Evolutionary conservation across 1,139 yeast species (phyloP).

Genomic region (Kodamaea plutei): DNA sequence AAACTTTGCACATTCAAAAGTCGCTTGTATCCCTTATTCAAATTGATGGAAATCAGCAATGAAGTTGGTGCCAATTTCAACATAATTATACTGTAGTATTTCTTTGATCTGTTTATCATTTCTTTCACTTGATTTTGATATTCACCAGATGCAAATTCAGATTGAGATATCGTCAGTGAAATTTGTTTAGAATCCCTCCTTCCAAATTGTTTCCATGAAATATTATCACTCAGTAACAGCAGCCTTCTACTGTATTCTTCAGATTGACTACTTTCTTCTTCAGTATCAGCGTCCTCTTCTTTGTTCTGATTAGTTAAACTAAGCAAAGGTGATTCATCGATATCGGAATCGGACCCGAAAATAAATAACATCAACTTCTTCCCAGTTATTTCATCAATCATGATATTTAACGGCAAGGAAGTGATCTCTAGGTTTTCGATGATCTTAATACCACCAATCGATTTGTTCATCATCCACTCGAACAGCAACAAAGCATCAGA

Average conservation of each 20-base stretch:
- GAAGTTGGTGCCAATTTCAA: conserved; percentile 45
- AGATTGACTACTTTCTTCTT: conserved; percentile 1
- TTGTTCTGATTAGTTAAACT: conserved; percentile 10
- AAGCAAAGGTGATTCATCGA: conserved; percentile 30
- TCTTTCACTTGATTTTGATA: conserved; percentile 43
- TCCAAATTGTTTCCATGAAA: conserved; percentile 1
- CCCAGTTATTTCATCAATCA: conserved; percentile 60
- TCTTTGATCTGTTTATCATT: conserved; percentile 59
- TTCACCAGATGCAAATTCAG: conserved; percentile 15
- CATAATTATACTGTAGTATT: conserved; percentile 51
- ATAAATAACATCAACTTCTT: conserved; percentile 51
- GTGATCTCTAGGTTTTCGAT: conserved; percentile 50
- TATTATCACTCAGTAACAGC: not conserved
- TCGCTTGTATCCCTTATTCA: conserved; percentile 50
- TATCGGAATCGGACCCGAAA: conserved; percentile 42
- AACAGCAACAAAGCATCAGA: conserved; percentile 36
- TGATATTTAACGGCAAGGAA: conserved; percentile 53
- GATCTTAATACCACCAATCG: conserved; percentile 66
- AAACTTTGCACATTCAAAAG: conserved; percentile 61
- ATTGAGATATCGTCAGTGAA: conserved; percentile 6
- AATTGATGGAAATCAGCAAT: conserved; percentile 54
- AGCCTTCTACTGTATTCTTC: not conserved
- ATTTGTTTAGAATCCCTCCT: conserved; percentile 1
- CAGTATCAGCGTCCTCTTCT: conserved; percentile 9
- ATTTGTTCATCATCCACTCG: conserved; percentile 61